phyloP scores from a whole-genome alignment of 129 eudicot species.

The Silybum marianum region DNA sequence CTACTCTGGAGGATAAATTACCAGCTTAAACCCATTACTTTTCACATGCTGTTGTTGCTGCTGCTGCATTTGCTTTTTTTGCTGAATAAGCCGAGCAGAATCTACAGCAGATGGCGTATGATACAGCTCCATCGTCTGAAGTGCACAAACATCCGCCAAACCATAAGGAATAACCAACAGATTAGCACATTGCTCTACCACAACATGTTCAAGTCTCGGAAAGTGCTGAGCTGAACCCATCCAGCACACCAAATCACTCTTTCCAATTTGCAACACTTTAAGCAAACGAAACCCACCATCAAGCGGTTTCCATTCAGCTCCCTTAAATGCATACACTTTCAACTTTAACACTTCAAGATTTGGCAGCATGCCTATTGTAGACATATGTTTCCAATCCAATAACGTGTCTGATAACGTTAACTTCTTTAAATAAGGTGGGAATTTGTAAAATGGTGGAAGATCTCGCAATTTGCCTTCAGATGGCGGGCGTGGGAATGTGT shows the following conservation, averaged over 20 bases:
- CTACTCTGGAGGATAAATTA: constrained; percentile 36
- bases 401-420: constrained; percentile 38
- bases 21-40: constrained; percentile 33
- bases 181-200: constrained; percentile 23
- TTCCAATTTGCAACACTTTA: constrained; percentile 34
- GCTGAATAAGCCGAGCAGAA: constrained; percentile 40
- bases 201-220: constrained; percentile 35
- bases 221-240: constrained; percentile 39
- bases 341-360: constrained; percentile 57
- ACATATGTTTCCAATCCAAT: constrained; percentile 48
- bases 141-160: constrained; percentile 41
- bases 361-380: constrained; percentile 41
- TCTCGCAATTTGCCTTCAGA: constrained; percentile 17
- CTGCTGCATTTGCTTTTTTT: constrained; percentile 31
- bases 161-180: constrained; percentile 39
- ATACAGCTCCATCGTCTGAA: constrained; percentile 38
- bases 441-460: constrained; percentile 29
- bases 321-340: constrained; percentile 43
- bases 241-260: constrained; percentile 40
- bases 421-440: constrained; percentile 46
- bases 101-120: constrained; percentile 24
- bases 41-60: constrained; percentile 19
- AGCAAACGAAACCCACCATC: constrained; percentile 48
- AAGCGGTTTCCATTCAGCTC: constrained; percentile 37
- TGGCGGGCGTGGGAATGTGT: constrained; percentile 31